Evolutionary conservation across 2,329 filamentous ascomycete genomes (phyloP), one percentile per base, ranked within the genome.

Genomic region (Phialophora macrospora): DNA sequence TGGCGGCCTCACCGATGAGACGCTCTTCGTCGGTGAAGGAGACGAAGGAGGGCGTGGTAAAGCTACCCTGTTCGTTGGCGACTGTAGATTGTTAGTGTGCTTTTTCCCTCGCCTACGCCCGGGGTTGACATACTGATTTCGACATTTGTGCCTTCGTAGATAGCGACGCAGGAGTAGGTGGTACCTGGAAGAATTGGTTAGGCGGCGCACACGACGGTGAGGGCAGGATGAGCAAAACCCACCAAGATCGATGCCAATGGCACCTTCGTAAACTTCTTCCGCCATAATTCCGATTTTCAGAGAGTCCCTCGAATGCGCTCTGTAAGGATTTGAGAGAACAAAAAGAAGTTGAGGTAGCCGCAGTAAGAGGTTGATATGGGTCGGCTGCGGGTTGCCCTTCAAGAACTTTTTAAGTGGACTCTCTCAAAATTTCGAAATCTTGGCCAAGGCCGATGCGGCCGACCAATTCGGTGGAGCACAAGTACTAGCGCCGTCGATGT

Each of bases 211-310:
- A 51, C 62, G 70, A 75, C 64, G 75, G 73, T 63, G 62, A 69
- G 62, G 65, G 41, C 34, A n/a, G 55, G n/a, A 55, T 26, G 48
- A 52, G 17, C 38, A 41, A 7, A 51, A 44, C 64, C 34, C 85
- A 96, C 94, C 95, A 85, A 99, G 88, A 90, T 99, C 95, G 86
- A 99, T 99, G 89, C 95, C 95, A 85, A 98, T 92, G 88, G 95
- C 95, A 91, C 95, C 95, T 82, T 99, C 95, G 83, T 98, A 99
- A 77, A 96, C 89, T 89, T 97, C 94, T 82, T 97, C 93, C 81
- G 92, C 89, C 94, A 97, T 97, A 80, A 56, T 67, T 61, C 22
- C 11, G 48, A 44, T 34, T 17, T 30, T 38, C 11, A 52, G 32
- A 61, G 34, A 61, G 48, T 51, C 24, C 48, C 51, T 44, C 30